These are phyloP conservation scores for Suhomyces prunicola DNA, from an alignment of 805 yeast genomes.

Conservation along the genomic window DNA sequence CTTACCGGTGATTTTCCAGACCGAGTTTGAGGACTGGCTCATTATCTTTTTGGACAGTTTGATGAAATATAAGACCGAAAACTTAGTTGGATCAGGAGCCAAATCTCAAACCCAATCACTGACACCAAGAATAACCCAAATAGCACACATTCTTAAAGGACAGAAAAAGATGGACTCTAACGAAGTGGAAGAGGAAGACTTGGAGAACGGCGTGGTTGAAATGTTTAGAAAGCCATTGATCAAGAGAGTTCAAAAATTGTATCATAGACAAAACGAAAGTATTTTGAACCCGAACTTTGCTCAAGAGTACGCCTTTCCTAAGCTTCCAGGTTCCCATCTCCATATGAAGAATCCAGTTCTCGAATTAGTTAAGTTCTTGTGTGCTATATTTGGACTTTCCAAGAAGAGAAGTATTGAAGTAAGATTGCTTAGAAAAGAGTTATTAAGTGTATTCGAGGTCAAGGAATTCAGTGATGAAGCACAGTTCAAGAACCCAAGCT, in stretches of 20 bases:
- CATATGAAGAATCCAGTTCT: slow-evolving; percentile 65
- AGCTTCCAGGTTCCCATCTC: slow-evolving; percentile 69
- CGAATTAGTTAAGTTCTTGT: slow-evolving; percentile 71
- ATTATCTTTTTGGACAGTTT: slow-evolving; percentile 70
- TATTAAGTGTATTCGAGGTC: slow-evolving; percentile 70
- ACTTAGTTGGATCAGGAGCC: slow-evolving; percentile 27
- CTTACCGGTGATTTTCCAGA: slow-evolving; percentile 70
- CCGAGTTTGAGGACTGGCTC: slow-evolving; percentile 88
- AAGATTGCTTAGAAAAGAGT: slow-evolving; percentile 67
- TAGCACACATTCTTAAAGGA: slow-evolving; percentile 51
- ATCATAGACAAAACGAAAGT: slow-evolving; percentile 69
- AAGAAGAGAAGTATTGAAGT: slow-evolving; percentile 65
- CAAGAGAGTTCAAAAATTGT: slow-evolving; percentile 62
- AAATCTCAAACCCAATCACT: slow-evolving; percentile 22
- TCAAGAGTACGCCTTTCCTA: slow-evolving; percentile 69
- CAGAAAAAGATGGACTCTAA: slow-evolving; percentile 34
- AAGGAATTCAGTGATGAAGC: slow-evolving; percentile 82
- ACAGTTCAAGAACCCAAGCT: slow-evolving; percentile 69
- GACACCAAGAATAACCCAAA: slow-evolving; percentile 67
- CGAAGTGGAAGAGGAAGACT: slow-evolving; percentile 33
- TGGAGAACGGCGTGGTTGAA: slow-evolving; percentile 48
- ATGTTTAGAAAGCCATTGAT: slow-evolving; percentile 60
- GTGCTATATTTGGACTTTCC: slow-evolving; percentile 71
- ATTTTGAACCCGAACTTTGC: slow-evolving; percentile 62
- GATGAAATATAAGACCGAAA: slow-evolving; percentile 49